Conservation (phyloP, 257 asterid species). For the Salvia hispanica region DNA sequence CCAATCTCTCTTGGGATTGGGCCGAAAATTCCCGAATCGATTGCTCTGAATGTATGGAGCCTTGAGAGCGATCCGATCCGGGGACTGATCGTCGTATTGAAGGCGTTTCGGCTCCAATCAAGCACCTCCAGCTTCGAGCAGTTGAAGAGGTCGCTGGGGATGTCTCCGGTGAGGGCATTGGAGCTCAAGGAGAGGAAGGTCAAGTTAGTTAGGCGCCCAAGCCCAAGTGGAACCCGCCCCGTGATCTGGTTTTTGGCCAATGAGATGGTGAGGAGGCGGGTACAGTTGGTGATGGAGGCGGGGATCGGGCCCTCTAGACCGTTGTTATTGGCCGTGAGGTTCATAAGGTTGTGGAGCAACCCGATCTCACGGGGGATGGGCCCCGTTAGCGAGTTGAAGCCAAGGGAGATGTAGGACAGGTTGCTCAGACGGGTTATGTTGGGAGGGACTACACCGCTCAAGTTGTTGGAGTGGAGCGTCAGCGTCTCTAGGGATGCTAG, state of each 20-base stretch:
- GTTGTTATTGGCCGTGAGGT: slow-evolving; percentile 51
- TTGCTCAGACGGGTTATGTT: slow-evolving; percentile 56
- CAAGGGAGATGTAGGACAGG: slow-evolving; percentile 61
- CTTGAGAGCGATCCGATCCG: slow-evolving; percentile 49
- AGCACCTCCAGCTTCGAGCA: slow-evolving; percentile 55
- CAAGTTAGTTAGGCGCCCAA: slow-evolving; percentile 52
- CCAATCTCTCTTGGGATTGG: slow-evolving; percentile 66
- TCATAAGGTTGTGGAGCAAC: slow-evolving; percentile 55
- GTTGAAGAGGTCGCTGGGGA: slow-evolving; percentile 66
- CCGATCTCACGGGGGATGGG: slow-evolving; percentile 64
- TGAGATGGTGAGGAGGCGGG: slow-evolving; percentile 48
- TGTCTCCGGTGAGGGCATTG: slow-evolving; percentile 51
- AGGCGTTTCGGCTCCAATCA: slow-evolving; percentile 45
- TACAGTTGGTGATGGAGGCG: slow-evolving; percentile 55
- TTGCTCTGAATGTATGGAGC: slow-evolving; percentile 45
- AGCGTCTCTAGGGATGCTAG: slow-evolving; percentile 58
- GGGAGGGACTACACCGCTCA: slow-evolving; percentile 66
- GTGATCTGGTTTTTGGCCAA: slow-evolving; percentile 42
- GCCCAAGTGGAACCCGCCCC: slow-evolving; percentile 58
- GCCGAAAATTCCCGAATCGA: slow-evolving; percentile 48
- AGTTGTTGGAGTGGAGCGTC: slow-evolving; percentile 70
- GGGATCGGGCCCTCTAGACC: slow-evolving; percentile 66
- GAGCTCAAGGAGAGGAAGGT: slow-evolving; percentile 49
- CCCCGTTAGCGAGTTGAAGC: slow-evolving; percentile 65
- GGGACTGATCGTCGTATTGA: slow-evolving; percentile 50